Evolutionary conservation across 2,329 filamentous ascomycete genomes (phyloP), one percentile per base, ranked within the genome.

Genomic region (Hymenoscyphus fraxineus): DNA sequence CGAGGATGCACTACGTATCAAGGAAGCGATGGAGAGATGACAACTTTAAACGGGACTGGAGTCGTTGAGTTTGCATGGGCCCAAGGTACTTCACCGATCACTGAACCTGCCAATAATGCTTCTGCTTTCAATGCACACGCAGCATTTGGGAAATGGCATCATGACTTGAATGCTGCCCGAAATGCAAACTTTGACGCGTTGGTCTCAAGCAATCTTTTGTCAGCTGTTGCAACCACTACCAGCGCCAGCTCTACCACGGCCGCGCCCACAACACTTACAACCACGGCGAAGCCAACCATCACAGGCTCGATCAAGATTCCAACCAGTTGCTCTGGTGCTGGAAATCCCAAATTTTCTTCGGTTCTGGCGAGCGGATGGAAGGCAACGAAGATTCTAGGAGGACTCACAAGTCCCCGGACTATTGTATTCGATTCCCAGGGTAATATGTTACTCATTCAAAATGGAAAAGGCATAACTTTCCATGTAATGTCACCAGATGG

Each of bases 111-210:
- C 19, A 70, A 63, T 40, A 70, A 67, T n/a, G 38, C 47, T n/a
- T 67, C 68, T 27, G 59, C 58, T 19, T 70, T 70, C 60, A 62
- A 61, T 41, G 63, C 66, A 16, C 68, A 70, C 51, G 35, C 58
- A 15, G 40, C 59, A 15, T 64, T 64, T 54, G 68, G 62, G 2
- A 70, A 67, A 61, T 70, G 66, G 66, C 60, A 27, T 27, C 66
- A 68, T 60, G 68, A 70, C 58, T 61, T 70, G 60, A 68, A 67
- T 47, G 66, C 68, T 57, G 68, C 68, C 12, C 56, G 68, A 59
- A 68, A 61, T 41, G 61, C 66, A 5, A 67, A 64, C 22, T 70
- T 70, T 60, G 35, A 64, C 19, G 19, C 66, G 6, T 70, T 60
- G 64, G 64, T 70, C 41, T 54, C 61, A 10, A 64, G 22, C 38